These are phyloP conservation scores for Penicillium sp. DNA, from an alignment of 2,329 filamentous ascomycete species.

Conservation along the genomic window DNA sequence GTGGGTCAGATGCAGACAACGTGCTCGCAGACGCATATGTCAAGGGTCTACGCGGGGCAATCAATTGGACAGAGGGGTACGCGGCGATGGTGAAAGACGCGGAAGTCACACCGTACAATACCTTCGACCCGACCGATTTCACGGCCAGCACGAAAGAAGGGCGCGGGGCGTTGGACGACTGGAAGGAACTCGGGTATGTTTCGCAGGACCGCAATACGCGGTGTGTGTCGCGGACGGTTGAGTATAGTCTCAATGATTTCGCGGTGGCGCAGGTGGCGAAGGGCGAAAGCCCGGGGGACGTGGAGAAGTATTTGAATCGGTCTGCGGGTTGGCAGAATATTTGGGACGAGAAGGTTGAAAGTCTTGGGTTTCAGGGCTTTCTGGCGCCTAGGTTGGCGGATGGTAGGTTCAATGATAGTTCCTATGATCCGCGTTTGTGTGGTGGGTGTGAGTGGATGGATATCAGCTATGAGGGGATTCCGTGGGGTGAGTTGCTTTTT, in stretches of 20 bases:
- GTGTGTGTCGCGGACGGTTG: constrained; percentile 67
- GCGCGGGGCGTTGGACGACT: constrained; percentile 70
- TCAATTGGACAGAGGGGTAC: constrained; percentile 69
- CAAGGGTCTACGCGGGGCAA: constrained; percentile 65
- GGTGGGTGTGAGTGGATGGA: constrained; percentile 69
- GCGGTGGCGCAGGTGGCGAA: constrained; percentile 61
- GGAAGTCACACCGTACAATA: constrained; percentile 65
- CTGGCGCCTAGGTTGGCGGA: constrained; percentile 62
- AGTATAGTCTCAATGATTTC: constrained; percentile 69
- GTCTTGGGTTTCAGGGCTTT: constrained; percentile 59
- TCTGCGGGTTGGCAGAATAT: constrained; percentile 74
- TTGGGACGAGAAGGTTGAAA: constrained; percentile 64
- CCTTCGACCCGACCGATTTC: constrained; percentile 57
- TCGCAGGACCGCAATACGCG: constrained; percentile 61
- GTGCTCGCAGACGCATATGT: constrained; percentile 74
- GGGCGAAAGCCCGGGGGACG: constrained; percentile 53
- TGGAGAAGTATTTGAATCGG: constrained; percentile 62
- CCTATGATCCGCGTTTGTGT: constrained; percentile 57
- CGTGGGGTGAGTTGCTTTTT: constrained; percentile 51
- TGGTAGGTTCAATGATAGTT: constrained; percentile 52
- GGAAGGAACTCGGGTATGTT: constrained; percentile 68
- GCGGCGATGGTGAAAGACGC: constrained; percentile 69
- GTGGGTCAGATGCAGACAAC: constrained; percentile 72
- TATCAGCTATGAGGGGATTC: constrained; percentile 63
- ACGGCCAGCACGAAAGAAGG: constrained; percentile 70